Base-by-base conservation (phyloP, 495 filamentous ascomycete species). In the Parachaetomium inaequale region DNA sequence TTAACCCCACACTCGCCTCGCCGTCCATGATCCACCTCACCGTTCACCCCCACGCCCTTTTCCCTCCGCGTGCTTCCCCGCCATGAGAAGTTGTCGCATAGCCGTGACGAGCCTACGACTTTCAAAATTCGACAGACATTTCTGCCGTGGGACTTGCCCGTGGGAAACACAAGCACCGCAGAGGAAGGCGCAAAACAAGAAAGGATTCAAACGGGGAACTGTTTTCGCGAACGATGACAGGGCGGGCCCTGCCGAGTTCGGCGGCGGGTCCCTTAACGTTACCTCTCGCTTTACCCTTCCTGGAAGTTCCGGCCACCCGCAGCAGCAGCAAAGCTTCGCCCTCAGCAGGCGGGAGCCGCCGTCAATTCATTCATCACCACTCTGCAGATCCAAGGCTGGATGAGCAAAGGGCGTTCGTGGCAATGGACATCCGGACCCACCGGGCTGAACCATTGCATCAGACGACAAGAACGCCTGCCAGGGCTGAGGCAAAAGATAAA, bases 281-380 rank as follows among this genome's bases (percentile, higher is more conserved):
- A 15, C 10, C 2, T 45, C 42, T 55, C 54, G 34, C 25, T 40
- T 26, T 55, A 32, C 52, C 34, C 19, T 61, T 61, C 50, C 29
- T 54, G 59, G 59, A 61, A 61, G 50, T 61, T 17, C 59, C 49
- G 59, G 28, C 38, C 50, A 36, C 28, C 23, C 36, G 23, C 34
- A 25, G 14, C 21, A 23, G 6, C 38, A 45, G n/a, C n/a, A 55
- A 55, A 42, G 34, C 19, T 42, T 43, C 53, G 17, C 38, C 28
- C n/a, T 45, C 17, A 15, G 6, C 7, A 36, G 15, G 15, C n/a
- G 38, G 8, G 25, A 15, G 32, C 19, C 14, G 10, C 28, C 45
- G 45, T 26, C 34, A 29, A 40, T 43, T 34, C 31, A 31, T 51
- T 52, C 47, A 52, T 60, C 58, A 60, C 17, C 46, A 52, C 21